phyloP scores from a whole-genome alignment of 2,329 filamentous ascomycete genomes.

The Botrytis byssoidea region DNA sequence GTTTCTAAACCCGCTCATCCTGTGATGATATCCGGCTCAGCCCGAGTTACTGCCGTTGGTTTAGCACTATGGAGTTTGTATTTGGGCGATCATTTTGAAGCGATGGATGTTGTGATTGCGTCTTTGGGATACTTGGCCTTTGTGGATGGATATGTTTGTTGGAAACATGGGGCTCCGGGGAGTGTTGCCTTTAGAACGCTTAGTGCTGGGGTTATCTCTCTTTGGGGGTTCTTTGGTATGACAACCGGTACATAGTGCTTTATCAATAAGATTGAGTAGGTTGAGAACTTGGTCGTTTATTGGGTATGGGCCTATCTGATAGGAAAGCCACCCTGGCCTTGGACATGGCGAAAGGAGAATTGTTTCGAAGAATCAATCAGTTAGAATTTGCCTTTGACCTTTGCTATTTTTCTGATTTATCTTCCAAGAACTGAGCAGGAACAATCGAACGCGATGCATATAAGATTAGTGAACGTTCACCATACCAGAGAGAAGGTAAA shows the following conservation, averaged over 20 bases:
- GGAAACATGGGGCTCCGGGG: not conserved
- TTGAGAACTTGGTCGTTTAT: not conserved
- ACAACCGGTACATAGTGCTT: not conserved
- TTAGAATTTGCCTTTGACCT: not conserved
- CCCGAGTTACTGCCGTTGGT: not conserved
- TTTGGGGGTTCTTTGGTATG: not conserved
- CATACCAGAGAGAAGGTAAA: not conserved
- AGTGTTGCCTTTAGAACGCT: not conserved
- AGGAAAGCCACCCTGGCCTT: not conserved
- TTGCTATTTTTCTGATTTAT: not conserved
- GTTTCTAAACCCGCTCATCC: not conserved
- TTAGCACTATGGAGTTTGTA: not conserved
- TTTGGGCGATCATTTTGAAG: not conserved
- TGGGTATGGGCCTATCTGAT: not conserved
- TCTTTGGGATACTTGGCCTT: not conserved
- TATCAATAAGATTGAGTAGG: fast-evolving
- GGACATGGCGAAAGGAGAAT: not conserved
- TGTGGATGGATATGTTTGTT: not conserved
- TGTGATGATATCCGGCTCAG: not conserved
- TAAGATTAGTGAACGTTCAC: not conserved
- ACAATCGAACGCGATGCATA: not conserved
- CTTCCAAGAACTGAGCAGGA: not conserved
- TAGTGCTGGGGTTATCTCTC: not conserved
- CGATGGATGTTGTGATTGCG: not conserved
- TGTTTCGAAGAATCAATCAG: not conserved